These are phyloP conservation scores for Picea sitchensis DNA, from an alignment of 75 land plant genomes.

Conservation along the genomic window DNA sequence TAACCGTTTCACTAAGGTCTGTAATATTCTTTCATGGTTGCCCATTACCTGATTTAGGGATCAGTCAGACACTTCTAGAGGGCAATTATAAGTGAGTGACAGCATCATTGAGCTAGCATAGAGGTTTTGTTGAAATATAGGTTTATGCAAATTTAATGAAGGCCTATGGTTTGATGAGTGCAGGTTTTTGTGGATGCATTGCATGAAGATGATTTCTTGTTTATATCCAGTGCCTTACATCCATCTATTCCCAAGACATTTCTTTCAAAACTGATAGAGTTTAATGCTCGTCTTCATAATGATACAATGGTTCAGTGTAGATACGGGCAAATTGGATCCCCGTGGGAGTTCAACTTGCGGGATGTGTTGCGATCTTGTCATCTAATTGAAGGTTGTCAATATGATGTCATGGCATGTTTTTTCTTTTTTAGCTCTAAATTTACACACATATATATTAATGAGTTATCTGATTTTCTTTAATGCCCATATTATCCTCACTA, in stretches of 20 bases:
- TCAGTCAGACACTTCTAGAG: not conserved
- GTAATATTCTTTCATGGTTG: constrained; percentile 3
- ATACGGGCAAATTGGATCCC: constrained; percentile 90
- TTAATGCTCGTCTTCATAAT: constrained; percentile 69
- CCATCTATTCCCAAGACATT: constrained; percentile 55
- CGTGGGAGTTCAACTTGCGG: constrained; percentile 99
- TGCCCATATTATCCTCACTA: not conserved
- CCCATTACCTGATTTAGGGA: not conserved
- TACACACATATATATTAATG: not conserved
- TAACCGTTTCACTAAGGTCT: constrained; percentile 96
- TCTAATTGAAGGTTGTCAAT: constrained; percentile 58
- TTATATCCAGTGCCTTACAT: constrained; percentile 65
- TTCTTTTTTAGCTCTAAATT: not conserved
- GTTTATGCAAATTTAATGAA: not conserved
- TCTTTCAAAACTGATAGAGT: constrained; percentile 60
- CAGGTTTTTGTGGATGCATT: constrained; percentile 94
- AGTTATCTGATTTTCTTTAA: not conserved
- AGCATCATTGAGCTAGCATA: not conserved
- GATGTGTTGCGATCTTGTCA: constrained; percentile 91
- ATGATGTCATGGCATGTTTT: not conserved
- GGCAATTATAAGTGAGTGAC: not conserved
- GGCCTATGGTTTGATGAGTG: constrained; percentile 5
- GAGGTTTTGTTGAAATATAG: not conserved
- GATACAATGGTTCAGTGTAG: constrained; percentile 71
- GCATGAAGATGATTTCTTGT: constrained; percentile 72